Conservation (phyloP, 805 yeast genomes). For the Candida pseudoglaebosa region DNA sequence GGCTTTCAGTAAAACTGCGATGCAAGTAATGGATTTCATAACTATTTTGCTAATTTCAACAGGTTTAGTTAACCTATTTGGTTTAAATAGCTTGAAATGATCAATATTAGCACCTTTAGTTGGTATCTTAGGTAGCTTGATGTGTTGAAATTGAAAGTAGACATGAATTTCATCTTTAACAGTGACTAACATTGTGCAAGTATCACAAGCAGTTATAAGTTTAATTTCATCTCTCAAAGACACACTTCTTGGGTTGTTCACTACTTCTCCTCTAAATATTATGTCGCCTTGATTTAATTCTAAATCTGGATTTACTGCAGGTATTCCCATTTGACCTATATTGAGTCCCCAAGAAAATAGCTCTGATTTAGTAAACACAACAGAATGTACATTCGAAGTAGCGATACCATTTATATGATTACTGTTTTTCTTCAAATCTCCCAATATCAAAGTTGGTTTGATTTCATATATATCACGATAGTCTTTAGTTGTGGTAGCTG, state of each 20-base stretch:
- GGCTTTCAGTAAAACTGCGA: constrained; percentile 51
- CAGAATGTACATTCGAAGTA: constrained; percentile 68
- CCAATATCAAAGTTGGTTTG: constrained; percentile 39
- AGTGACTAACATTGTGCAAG: constrained; percentile 63
- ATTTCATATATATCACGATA: constrained; percentile 27
- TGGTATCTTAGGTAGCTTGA: constrained; percentile 41
- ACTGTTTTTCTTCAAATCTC: constrained; percentile 37
- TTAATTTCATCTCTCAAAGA: constrained; percentile 49
- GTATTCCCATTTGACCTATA: constrained; percentile 74
- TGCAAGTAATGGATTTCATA: constrained; percentile 35
- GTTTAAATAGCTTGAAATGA: constrained; percentile 53
- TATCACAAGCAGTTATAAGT: constrained; percentile 61
- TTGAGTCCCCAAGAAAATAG: constrained; percentile 74
- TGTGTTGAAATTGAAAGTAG: constrained; percentile 53
- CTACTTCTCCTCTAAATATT: constrained; percentile 33
- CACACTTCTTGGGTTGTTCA: constrained; percentile 35
- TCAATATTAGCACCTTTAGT: constrained; percentile 32
- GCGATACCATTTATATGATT: constrained; percentile 41
- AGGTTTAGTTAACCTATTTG: constrained; percentile 45
- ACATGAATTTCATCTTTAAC: constrained; percentile 58
- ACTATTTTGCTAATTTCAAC: constrained; percentile 28
- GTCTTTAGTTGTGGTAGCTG: constrained; percentile 15
- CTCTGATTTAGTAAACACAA: constrained; percentile 49
- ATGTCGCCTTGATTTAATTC: constrained; percentile 29
- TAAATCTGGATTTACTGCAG: constrained; percentile 13